These are phyloP conservation scores for Aegilops speltoides DNA, from an alignment of 176 grass and related monocot species.

Conservation along the genomic window DNA sequence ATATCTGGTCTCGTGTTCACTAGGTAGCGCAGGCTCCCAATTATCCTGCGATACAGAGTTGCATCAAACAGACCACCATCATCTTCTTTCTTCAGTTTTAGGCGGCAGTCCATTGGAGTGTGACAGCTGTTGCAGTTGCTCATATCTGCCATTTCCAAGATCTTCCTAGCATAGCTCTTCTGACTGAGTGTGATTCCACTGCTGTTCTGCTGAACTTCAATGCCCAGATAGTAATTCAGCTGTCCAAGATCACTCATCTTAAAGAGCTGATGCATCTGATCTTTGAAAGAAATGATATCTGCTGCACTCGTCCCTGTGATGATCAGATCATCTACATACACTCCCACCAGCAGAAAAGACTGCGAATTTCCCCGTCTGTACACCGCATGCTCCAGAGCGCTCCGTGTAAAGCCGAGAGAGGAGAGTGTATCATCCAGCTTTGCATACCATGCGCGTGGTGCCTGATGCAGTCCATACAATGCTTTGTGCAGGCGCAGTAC, in stretches of 20 bases:
- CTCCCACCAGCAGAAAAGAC: neutral
- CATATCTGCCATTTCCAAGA: neutral
- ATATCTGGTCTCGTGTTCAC: too few relatives aligned
- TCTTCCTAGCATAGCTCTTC: neutral
- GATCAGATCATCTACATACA: neutral
- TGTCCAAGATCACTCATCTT: too few relatives aligned
- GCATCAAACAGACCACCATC: neutral
- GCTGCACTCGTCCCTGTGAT: too few relatives aligned
- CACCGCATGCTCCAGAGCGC: neutral
- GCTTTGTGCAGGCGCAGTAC: too few relatives aligned
- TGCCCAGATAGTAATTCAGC: neutral
- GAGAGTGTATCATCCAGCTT: rapidly evolving
- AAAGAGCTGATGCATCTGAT: too few relatives aligned
- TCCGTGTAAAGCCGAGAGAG: too few relatives aligned
- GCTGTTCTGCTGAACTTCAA: neutral
- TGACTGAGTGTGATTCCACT: neutral
- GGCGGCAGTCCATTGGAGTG: neutral
- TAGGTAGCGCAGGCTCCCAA: neutral
- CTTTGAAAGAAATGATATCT: rapidly evolving
- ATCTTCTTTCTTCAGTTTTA: neutral
- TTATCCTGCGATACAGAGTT: neutral
- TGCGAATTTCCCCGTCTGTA: neutral
- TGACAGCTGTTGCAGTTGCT: neutral
- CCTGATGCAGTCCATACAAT: too few relatives aligned
- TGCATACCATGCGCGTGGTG: too few relatives aligned